Conservation (phyloP, 1,284 basidiomycete species). For the Moniliophthora roreri region DNA sequence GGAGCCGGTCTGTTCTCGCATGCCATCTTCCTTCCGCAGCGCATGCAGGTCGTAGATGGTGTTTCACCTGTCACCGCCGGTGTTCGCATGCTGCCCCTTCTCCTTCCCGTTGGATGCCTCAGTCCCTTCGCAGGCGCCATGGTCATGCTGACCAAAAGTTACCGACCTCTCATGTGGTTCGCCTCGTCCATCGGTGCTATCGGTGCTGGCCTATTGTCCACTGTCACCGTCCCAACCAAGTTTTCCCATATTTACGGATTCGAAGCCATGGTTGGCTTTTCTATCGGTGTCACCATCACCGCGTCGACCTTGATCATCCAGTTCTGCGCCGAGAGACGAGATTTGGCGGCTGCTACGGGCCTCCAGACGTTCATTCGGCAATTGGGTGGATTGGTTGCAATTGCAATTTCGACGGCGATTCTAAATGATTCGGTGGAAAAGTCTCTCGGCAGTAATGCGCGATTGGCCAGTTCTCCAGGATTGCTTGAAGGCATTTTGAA, state of each 20-base stretch:
- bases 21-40: neutral
- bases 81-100: conserved; percentile 1
- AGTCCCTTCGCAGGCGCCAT: neutral
- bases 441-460: neutral
- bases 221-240: neutral
- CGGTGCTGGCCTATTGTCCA: neutral
- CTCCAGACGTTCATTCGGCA: conserved; percentile 1
- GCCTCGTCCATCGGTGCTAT: neutral
- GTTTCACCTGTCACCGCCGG: neutral
- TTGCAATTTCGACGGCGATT: neutral
- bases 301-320: neutral
- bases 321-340: neutral
- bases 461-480: neutral
- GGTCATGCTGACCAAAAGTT: neutral
- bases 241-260: neutral
- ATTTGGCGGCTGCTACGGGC: conserved; percentile 1
- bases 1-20: neutral
- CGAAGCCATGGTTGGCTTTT: neutral
- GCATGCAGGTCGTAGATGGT: conserved; percentile 2
- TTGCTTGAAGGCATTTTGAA: neutral
- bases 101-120: neutral
- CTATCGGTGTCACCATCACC: conserved; percentile 2
- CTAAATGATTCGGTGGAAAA: neutral
- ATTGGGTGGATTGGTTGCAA: neutral
- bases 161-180: neutral